A percentile compares a stretch with the other conserved stretches of the same genome.
phyloP scores from a whole-genome alignment of 805 yeast species.

The Candida sphagnicola region DNA sequence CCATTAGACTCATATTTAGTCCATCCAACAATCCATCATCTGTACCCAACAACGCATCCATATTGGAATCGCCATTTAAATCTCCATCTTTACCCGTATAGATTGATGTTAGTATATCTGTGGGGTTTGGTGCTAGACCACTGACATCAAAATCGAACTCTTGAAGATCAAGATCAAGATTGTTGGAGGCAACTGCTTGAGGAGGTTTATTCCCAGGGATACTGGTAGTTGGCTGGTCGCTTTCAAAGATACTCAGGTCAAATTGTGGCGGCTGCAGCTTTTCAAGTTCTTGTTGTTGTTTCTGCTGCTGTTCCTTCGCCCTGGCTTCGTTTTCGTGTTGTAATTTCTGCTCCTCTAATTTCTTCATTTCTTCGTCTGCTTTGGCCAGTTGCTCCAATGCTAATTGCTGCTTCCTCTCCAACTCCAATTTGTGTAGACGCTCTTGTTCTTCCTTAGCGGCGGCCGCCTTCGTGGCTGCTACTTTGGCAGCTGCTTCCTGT shows the following conservation, averaged over 20 bases:
- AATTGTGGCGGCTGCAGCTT: constrained; percentile 7
- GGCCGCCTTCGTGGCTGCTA: constrained; percentile 14
- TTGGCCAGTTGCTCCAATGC: constrained; percentile 13
- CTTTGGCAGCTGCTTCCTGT: constrained; percentile 15
- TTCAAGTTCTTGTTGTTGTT: constrained; percentile 6
- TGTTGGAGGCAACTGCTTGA: constrained; percentile 9
- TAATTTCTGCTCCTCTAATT: constrained; percentile 9
- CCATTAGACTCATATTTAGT: constrained; percentile 36
- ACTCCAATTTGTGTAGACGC: constrained; percentile 6
- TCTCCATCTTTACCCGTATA: constrained; percentile 14
- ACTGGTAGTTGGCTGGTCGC: constrained; percentile 3
- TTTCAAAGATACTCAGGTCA: constrained; percentile 3
- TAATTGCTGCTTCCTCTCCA: constrained; percentile 13
- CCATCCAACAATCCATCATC: constrained; percentile 42
- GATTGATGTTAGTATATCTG: constrained; percentile 27
- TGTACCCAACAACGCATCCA: constrained; percentile 33
- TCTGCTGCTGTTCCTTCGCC: constrained; percentile 6
- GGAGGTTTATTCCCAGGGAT: constrained; percentile 14
- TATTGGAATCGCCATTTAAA: constrained; percentile 11
- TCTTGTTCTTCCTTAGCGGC: constrained; percentile 14
- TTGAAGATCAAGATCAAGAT: not conserved
- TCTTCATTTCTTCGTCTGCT: constrained; percentile 12
- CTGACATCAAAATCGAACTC: constrained; percentile 4
- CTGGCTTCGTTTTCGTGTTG: constrained; percentile 8
- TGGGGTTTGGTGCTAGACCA: no score